A percentile compares a stretch with the other conserved stretches of the same genome.
Conservation (phyloP, 139 green algal species). For the Dunaliella sp. region DNA sequence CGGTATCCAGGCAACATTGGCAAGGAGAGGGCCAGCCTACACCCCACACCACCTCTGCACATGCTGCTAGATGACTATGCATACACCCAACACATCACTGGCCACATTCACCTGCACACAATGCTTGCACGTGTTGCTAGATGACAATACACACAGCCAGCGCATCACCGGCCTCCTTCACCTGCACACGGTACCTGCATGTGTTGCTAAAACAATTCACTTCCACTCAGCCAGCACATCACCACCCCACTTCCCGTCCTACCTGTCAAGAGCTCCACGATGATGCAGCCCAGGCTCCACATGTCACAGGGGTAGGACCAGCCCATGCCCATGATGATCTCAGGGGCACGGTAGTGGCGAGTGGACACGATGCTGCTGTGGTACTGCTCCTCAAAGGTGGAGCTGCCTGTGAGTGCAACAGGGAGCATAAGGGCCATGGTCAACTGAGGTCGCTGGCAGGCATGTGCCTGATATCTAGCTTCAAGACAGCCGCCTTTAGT, state of each 20-base stretch:
- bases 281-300: slow-evolving; percentile 95
- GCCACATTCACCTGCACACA: no score
- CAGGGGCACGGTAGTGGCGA: slow-evolving; percentile 94
- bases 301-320: slow-evolving; percentile 94
- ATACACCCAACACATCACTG: no score
- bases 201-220: background rate
- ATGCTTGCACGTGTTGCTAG: background rate
- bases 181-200: background rate
- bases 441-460: no score
- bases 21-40: no score
- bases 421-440: no score
- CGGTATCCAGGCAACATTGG: no score
- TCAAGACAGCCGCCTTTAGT: no score
- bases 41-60: no score
- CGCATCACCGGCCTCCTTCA: background rate
- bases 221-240: background rate
- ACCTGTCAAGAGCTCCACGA: slow-evolving; percentile 91
- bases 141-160: background rate
- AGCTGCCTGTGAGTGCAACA: no score
- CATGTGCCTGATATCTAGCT: no score
- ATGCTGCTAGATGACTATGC: no score
- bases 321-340: slow-evolving; percentile 92
- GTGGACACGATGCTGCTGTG: slow-evolving; percentile 88
- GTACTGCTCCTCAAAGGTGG: slow-evolving; percentile 91
- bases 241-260: background rate